Conservation (phyloP, 1,284 basidiomycete species). For the Anthracocystis setariae region DNA sequence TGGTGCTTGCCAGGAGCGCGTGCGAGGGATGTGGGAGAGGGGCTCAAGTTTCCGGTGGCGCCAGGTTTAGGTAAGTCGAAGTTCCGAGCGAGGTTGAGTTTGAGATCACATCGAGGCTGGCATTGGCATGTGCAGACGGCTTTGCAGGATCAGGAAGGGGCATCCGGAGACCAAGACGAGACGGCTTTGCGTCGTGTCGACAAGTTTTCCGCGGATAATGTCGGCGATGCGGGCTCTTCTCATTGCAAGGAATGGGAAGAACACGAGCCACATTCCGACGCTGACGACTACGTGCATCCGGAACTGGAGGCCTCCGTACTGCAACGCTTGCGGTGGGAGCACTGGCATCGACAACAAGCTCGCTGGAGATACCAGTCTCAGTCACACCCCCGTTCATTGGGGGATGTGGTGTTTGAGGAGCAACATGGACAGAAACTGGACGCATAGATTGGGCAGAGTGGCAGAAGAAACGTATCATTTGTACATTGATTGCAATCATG, state of each 20-base stretch:
- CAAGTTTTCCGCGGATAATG: too few relatives aligned
- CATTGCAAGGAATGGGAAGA: not conserved
- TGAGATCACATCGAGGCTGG: conserved; percentile 1
- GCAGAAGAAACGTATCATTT: too few relatives aligned
- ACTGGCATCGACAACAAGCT: conserved; percentile 21
- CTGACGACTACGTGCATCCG: conserved; percentile 21
- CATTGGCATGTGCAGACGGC: conserved; percentile 16
- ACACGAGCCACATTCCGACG: conserved; percentile 1
- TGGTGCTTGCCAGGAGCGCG: conserved; percentile 83
- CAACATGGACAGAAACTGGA: not conserved
- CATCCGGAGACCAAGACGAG: not conserved
- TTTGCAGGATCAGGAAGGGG: conserved; percentile 8
- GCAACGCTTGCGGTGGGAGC: conserved; percentile 40
- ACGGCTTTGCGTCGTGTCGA: too few relatives aligned
- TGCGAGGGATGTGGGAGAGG: conserved; percentile 72
- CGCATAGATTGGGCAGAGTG: not conserved
- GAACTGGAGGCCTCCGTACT: conserved; percentile 37
- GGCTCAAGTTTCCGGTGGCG: conserved; percentile 74
- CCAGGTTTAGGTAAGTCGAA: conserved; percentile 21
- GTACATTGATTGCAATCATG: too few relatives aligned
- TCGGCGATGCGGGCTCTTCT: too few relatives aligned
- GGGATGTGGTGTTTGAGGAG: not conserved
- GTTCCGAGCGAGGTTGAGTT: not conserved
- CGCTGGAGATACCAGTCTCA: not conserved
- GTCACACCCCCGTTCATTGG: not conserved